Evolutionary conservation across 805 yeast species (phyloP).

Genomic region (Zygotorulaspora chibaensis): DNA sequence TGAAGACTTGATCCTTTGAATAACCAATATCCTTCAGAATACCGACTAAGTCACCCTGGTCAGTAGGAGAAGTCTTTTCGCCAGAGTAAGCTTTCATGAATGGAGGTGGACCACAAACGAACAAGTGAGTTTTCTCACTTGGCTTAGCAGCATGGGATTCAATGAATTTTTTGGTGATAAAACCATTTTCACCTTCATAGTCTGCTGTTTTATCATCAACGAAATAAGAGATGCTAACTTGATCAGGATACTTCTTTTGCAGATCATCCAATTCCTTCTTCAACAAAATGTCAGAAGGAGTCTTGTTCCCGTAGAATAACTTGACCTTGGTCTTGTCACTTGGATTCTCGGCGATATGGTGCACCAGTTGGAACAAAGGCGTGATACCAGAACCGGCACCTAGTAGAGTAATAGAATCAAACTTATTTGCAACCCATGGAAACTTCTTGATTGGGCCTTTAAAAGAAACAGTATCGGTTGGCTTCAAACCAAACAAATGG

Average conservation of each 20-base stretch:
- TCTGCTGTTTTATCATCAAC: slow-evolving; percentile 55
- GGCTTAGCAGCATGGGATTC: slow-evolving; percentile 59
- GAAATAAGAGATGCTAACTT: slow-evolving; percentile 73
- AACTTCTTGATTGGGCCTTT: slow-evolving; percentile 93
- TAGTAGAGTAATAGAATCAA: slow-evolving; percentile 69
- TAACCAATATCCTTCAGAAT: slow-evolving; percentile 83
- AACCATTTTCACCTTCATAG: slow-evolving; percentile 64
- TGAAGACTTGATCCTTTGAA: slow-evolving; percentile 81
- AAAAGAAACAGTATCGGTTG: slow-evolving; percentile 78
- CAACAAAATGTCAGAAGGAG: slow-evolving; percentile 76
- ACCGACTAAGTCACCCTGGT: slow-evolving; percentile 94
- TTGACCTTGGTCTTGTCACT: slow-evolving; percentile 84
- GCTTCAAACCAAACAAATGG: slow-evolving; percentile 66
- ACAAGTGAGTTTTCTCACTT: slow-evolving; percentile 63
- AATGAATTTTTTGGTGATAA: slow-evolving; percentile 72
- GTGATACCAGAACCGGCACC: slow-evolving; percentile 99
- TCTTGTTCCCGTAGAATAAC: slow-evolving; percentile 73
- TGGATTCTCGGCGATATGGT: slow-evolving; percentile 72
- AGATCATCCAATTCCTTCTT: slow-evolving; percentile 66
- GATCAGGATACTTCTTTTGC: slow-evolving; percentile 60
- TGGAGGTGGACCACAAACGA: slow-evolving; percentile 95
- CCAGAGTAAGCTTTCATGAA: slow-evolving; percentile 88
- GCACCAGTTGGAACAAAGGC: slow-evolving; percentile 85
- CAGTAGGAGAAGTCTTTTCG: slow-evolving; percentile 73
- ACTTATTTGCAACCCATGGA: slow-evolving; percentile 85